A percentile compares a stretch with the other conserved stretches of the same genome.
Conservation (phyloP, 805 yeast genomes). For the Scheffersomyces stipitis region DNA sequence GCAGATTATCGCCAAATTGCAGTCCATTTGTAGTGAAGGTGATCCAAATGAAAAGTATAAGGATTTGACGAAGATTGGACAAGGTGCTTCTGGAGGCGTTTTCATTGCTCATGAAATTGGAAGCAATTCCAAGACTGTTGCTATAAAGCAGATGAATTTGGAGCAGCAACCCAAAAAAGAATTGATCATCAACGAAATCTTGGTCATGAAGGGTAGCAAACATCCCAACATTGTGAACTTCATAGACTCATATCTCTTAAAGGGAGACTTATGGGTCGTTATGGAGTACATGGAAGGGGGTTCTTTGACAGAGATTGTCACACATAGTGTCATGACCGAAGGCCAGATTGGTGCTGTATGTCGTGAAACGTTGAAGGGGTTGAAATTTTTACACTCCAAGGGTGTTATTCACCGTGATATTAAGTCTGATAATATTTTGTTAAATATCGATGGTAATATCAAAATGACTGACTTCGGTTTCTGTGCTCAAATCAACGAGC, state of each 20-base stretch:
- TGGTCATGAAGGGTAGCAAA: conserved; percentile 90
- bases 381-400: conserved; percentile 82
- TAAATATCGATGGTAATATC: conserved; percentile 82
- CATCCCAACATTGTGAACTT: conserved; percentile 94
- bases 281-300: conserved; percentile 99
- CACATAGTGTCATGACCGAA: conserved; percentile 86
- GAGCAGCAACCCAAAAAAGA: conserved; percentile 96
- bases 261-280: conserved; percentile 89
- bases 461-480: conserved; percentile 95
- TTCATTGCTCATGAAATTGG: conserved; percentile 73
- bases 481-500: conserved; percentile 82
- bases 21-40: conserved; percentile 76
- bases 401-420: conserved; percentile 96
- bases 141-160: conserved; percentile 94
- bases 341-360: conserved; percentile 95
- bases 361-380: conserved; percentile 83
- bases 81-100: conserved; percentile 98
- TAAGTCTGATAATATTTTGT: conserved; percentile 87
- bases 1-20: conserved; percentile 68
- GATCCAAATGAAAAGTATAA: conserved; percentile 75
- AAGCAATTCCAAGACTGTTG: conserved; percentile 63
- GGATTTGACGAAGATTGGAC: conserved; percentile 84
- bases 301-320: conserved; percentile 90
- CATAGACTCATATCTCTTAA: conserved; percentile 72
- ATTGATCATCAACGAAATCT: conserved; percentile 87